These are phyloP conservation scores for Nemania sp. DNA, from an alignment of 2,329 filamentous ascomycete genomes.

Conservation along the genomic window DNA sequence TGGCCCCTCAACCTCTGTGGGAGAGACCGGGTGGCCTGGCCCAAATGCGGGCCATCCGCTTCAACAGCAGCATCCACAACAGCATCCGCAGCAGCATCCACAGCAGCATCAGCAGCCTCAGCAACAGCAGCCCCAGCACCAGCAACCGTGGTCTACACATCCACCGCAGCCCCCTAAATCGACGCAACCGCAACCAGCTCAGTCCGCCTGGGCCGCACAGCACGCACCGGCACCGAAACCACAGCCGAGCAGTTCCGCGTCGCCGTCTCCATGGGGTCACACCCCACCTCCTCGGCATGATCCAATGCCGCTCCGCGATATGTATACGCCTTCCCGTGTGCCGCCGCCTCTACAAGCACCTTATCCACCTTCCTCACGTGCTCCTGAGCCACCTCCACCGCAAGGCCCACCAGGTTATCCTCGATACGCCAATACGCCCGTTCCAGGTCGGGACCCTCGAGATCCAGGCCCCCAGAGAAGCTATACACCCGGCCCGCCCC, in stretches of 20 bases:
- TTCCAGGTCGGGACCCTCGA: constrained; percentile 44
- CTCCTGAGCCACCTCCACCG: constrained; percentile 47
- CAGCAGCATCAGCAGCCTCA: constrained; percentile 30
- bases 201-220: constrained; percentile 45
- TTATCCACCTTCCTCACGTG: constrained; percentile 46
- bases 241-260: constrained; percentile 38
- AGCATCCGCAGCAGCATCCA: constrained; percentile 37
- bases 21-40: constrained; percentile 44
- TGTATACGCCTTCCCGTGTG: constrained; percentile 37
- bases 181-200: constrained; percentile 41
- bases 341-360: constrained; percentile 37
- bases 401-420: constrained; percentile 46
- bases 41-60: constrained; percentile 37
- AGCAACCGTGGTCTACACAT: constrained; percentile 44
- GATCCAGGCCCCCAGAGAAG: constrained; percentile 50
- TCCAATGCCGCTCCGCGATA: constrained; percentile 38
- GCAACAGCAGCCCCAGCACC: constrained; percentile 31
- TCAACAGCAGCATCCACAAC: constrained; percentile 41
- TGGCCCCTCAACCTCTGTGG: constrained; percentile 43
- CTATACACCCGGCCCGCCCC: too few species aligned
- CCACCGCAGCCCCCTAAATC: constrained; percentile 41
- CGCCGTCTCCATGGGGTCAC: constrained; percentile 43
- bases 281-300: constrained; percentile 38
- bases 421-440: constrained; percentile 50
- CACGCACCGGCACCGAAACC: constrained; percentile 45